These are phyloP conservation scores for Myxozyma melibiosi DNA, from an alignment of 805 yeast genomes.

Conservation along the genomic window DNA sequence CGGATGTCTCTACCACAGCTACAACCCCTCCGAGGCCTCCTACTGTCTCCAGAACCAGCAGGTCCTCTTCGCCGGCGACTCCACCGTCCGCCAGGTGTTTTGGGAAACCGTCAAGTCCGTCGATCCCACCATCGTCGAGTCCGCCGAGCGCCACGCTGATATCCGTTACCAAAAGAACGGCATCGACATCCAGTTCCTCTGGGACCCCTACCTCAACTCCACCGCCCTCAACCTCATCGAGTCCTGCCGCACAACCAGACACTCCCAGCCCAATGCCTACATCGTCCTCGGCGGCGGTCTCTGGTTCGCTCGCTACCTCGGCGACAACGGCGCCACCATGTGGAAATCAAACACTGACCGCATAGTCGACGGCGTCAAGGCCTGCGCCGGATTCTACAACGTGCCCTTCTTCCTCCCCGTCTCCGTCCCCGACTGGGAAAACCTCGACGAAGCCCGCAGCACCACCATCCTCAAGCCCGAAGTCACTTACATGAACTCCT, in stretches of 20 bases:
- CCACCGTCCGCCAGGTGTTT: slow-evolving; percentile 35
- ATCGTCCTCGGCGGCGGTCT: slow-evolving; percentile 29
- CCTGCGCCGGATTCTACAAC: slow-evolving; percentile 13
- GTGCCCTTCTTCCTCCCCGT: slow-evolving; percentile 30
- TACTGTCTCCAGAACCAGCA: slow-evolving; percentile 30
- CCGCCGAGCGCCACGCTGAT: slow-evolving; percentile 29
- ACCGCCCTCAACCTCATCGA: slow-evolving; percentile 15
- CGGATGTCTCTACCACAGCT: slow-evolving; percentile 33
- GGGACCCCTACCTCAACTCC: slow-evolving; percentile 35
- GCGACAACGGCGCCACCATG: slow-evolving; percentile 20
- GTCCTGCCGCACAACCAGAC: slow-evolving; percentile 8
- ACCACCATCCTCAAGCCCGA: slow-evolving; percentile 25
- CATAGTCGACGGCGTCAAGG: slow-evolving; percentile 10
- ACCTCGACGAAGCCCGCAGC: slow-evolving; percentile 27
- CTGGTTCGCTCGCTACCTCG: slow-evolving; percentile 33
- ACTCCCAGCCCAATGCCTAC: slow-evolving; percentile 12
- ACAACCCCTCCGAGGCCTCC: slow-evolving; percentile 22
- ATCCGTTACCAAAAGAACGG: slow-evolving; percentile 24
- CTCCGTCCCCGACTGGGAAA: slow-evolving; percentile 21
- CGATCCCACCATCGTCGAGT: slow-evolving; percentile 33
- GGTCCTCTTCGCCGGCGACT: slow-evolving; percentile 36
- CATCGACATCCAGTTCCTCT: slow-evolving; percentile 29
- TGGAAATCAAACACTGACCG: slow-evolving; percentile 28
- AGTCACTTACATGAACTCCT: slow-evolving; percentile 28
- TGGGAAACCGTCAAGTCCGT: slow-evolving; percentile 33